These are phyloP conservation scores for Penicillium sp. DNA, from an alignment of 2,329 filamentous ascomycete species.

Conservation along the genomic window DNA sequence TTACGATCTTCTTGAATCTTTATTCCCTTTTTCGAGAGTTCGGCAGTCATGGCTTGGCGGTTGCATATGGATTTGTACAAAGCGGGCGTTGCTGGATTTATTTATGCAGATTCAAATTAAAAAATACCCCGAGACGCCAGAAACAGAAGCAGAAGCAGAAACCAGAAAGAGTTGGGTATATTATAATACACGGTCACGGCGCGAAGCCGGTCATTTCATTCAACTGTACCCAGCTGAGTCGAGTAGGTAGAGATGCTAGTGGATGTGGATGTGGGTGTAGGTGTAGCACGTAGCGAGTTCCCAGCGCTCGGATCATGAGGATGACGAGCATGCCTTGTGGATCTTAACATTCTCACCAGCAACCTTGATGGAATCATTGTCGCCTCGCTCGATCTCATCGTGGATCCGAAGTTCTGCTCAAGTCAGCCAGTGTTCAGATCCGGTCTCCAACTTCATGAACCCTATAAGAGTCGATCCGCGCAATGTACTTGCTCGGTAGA, in stretches of 20 bases:
- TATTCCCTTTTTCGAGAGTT: constrained; percentile 12
- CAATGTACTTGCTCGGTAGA: too few species aligned
- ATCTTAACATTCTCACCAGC: constrained; percentile 46
- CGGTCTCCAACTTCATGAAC: background rate
- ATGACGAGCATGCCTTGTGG: constrained; percentile 47
- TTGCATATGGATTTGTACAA: constrained; percentile 32
- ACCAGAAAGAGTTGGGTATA: constrained; percentile 40
- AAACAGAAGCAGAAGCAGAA: constrained; percentile 13
- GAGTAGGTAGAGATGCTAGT: background rate
- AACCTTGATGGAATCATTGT: constrained; percentile 87
- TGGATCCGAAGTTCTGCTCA: constrained; percentile 80
- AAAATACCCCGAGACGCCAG: constrained; percentile 41
- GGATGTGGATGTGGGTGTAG: background rate
- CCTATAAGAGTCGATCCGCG: too few species aligned
- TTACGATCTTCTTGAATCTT: background rate
- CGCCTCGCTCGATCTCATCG: constrained; percentile 84
- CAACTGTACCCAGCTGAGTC: background rate
- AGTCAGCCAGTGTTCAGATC: background rate
- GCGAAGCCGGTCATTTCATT: constrained; percentile 4
- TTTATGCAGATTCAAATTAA: constrained; percentile 32
- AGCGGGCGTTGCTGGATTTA: constrained; percentile 40
- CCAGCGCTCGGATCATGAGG: constrained; percentile 29
- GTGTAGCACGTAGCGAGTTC: background rate
- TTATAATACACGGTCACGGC: constrained; percentile 39
- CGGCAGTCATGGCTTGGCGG: constrained; percentile 9